A percentile compares a stretch with the other conserved stretches of the same genome.
Evolutionary conservation across 495 filamentous ascomycete genomes (phyloP).

Genomic region (Alectoria sarmentosa): DNA sequence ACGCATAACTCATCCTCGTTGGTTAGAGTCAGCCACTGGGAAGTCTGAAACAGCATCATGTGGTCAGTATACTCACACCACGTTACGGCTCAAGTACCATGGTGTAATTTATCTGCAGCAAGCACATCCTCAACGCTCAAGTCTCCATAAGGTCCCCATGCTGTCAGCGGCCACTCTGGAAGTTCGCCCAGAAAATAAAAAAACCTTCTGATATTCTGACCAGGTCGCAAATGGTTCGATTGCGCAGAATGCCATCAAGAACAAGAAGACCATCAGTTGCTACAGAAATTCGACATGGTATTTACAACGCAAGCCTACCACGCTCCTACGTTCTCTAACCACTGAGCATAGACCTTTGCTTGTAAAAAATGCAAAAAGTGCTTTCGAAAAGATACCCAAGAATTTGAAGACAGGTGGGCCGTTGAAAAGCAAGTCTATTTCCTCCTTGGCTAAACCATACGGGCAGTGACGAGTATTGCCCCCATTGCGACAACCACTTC

Average conservation of each 20-base stretch:
- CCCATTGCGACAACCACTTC: constrained; percentile 99
- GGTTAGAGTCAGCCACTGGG: background rate
- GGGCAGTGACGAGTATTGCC: constrained; percentile 90
- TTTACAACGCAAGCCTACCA: background rate
- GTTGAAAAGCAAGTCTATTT: constrained; percentile 4
- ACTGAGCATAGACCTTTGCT: constrained; percentile 54
- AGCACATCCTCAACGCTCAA: constrained; percentile 97
- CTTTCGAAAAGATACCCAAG: constrained; percentile 85
- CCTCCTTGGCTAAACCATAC: background rate
- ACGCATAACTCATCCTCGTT: background rate
- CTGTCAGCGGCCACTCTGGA: constrained; percentile 50
- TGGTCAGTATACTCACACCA: constrained; percentile 15
- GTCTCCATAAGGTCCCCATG: constrained; percentile 92
- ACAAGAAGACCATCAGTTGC: constrained; percentile 63
- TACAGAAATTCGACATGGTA: constrained; percentile 79
- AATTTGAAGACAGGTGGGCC: constrained; percentile 78
- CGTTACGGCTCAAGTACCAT: background rate
- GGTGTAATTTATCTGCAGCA: constrained; percentile 42
- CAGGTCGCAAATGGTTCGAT: constrained; percentile 96
- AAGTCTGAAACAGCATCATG: constrained; percentile 9
- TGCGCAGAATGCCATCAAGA: constrained; percentile 94
- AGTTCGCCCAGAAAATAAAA: background rate
- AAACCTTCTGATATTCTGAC: constrained; percentile 9
- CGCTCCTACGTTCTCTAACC: constrained; percentile 2
- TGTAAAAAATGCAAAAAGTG: constrained; percentile 99